A percentile compares a stretch with the other conserved stretches of the same genome.
phyloP scores from a whole-genome alignment of 768 basidiomycete species.

The Rhodotorula paludigena region DNA sequence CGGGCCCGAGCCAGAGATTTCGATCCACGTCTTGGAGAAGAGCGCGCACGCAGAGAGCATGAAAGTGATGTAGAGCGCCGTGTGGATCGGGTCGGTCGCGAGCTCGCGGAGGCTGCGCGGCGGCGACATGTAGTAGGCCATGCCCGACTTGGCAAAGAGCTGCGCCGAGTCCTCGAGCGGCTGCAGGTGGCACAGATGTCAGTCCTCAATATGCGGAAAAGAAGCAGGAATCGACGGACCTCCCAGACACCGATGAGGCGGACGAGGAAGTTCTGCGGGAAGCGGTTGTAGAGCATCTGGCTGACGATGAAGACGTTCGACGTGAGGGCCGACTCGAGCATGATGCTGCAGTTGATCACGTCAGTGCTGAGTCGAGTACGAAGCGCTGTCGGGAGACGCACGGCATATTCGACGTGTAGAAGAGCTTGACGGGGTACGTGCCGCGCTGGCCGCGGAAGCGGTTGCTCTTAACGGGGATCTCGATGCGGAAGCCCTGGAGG shows the following conservation, averaged over 20 bases:
- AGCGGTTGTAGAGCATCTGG: conserved; percentile 88
- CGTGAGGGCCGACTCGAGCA: conserved; percentile 90
- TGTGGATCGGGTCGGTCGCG: conserved; percentile 89
- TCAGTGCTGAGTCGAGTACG: neutral
- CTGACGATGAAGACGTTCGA: conserved; percentile 92
- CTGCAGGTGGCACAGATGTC: conserved; percentile 49
- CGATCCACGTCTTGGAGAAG: conserved; percentile 99
- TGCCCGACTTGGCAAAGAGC: conserved; percentile 78
- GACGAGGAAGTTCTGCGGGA: conserved; percentile 86
- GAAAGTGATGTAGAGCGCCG: conserved; percentile 80
- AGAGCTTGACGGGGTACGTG: conserved; percentile 92
- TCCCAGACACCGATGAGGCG: conserved; percentile 95
- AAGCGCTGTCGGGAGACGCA: neutral
- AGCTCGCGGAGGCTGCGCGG: conserved; percentile 88
- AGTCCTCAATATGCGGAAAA: neutral
- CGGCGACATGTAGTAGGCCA: conserved; percentile 96
- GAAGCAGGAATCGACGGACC: conserved; percentile 53
- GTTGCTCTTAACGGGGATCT: conserved; percentile 97
- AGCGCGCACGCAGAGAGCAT: conserved; percentile 90
- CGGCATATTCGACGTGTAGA: conserved; percentile 99
- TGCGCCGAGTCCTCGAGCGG: conserved; percentile 92
- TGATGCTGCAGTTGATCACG: conserved; percentile 55
- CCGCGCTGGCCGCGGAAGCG: conserved; percentile 93
- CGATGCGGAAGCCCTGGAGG: conserved; percentile 96
- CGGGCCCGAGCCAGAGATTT: conserved; percentile 92